phyloP scores from a whole-genome alignment of 2,329 filamentous ascomycete species.

The Coniochaeta hoffmannii region DNA sequence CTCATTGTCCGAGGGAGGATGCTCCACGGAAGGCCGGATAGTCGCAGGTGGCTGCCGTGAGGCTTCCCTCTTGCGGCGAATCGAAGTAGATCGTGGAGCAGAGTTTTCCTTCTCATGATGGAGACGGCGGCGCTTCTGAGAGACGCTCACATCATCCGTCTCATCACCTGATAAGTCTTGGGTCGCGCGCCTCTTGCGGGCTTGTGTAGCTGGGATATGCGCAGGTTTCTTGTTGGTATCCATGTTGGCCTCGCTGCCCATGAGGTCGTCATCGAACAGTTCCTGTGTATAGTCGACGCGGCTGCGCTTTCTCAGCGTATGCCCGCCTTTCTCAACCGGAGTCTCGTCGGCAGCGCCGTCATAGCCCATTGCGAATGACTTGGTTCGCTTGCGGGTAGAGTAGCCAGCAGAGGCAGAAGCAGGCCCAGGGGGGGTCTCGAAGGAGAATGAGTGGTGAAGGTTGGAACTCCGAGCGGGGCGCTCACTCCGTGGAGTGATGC shows the following conservation, averaged over 20 bases:
- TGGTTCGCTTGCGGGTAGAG: slow-evolving; percentile 34
- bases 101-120: slow-evolving; percentile 16
- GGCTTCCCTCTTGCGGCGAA: slow-evolving; percentile 32
- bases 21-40: slow-evolving; percentile 23
- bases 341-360: slow-evolving; percentile 29
- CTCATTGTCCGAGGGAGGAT: slow-evolving; percentile 30
- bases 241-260: slow-evolving; percentile 14
- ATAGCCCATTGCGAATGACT: slow-evolving; percentile 31
- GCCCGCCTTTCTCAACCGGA: slow-evolving; percentile 46
- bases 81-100: slow-evolving; percentile 17
- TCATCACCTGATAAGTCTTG: slow-evolving; percentile 23
- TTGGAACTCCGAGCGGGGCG: neutral
- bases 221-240: slow-evolving; percentile 12
- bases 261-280: slow-evolving; percentile 35
- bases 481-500: neutral
- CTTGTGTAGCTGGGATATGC: slow-evolving; percentile 19
- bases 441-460: slow-evolving; percentile 23
- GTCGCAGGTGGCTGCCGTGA: slow-evolving; percentile 28
- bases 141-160: slow-evolving; percentile 22
- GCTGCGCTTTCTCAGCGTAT: slow-evolving; percentile 48
- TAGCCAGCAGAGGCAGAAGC: slow-evolving; percentile 13
- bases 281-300: slow-evolving; percentile 52
- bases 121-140: slow-evolving; percentile 27
- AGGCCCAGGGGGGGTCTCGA: slow-evolving; percentile 22
- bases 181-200: slow-evolving; percentile 27